Percentiles rank a stretch among this genome's conserved stretches.
phyloP scores from a whole-genome alignment of 2,329 filamentous ascomycete genomes.

The Rugonectria rugulosa region DNA sequence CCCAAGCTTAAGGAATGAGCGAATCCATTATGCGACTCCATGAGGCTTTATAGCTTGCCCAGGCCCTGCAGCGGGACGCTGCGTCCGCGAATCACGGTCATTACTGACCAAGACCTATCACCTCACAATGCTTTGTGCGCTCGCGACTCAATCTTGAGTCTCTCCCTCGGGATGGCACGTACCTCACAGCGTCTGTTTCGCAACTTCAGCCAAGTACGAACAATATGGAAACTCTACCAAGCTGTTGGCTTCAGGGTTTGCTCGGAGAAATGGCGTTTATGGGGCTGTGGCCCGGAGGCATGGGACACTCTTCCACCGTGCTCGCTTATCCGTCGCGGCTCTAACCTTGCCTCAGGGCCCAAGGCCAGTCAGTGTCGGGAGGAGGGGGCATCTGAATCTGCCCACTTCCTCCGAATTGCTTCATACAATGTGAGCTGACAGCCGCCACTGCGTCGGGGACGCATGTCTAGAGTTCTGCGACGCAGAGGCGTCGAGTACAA shows the following conservation, averaged over 20 bases:
- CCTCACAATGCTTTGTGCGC: too few relatives aligned
- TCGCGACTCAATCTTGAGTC: conserved; percentile 14
- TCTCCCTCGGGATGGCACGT: neutral
- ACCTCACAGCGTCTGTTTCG: too few relatives aligned
- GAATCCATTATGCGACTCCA: too few relatives aligned
- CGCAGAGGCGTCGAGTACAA: neutral
- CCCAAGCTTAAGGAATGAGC: conserved; percentile 9
- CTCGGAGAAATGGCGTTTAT: conserved; percentile 20
- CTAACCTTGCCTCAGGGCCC: conserved; percentile 1
- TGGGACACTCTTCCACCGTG: conserved; percentile 5
- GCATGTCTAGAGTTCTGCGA: conserved; percentile 1
- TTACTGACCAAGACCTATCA: too few relatives aligned
- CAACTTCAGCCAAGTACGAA: too few relatives aligned
- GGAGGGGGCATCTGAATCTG: neutral
- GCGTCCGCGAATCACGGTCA: too few relatives aligned
- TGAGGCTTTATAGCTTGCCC: too few relatives aligned
- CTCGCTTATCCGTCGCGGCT: neutral
- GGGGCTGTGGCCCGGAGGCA: conserved; percentile 10
- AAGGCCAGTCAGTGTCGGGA: neutral
- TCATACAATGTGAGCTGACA: conserved; percentile 11
- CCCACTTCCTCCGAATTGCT: conserved; percentile 8
- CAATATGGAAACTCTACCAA: conserved; percentile 2
- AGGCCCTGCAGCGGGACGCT: too few relatives aligned
- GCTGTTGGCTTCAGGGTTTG: conserved; percentile 10
- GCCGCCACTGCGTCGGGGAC: neutral